A percentile compares a stretch with the other conserved stretches of the same genome.
These are phyloP conservation scores for Kodamaea kaohsiungensis DNA, from an alignment of 805 yeast genomes.

Conservation along the genomic window DNA sequence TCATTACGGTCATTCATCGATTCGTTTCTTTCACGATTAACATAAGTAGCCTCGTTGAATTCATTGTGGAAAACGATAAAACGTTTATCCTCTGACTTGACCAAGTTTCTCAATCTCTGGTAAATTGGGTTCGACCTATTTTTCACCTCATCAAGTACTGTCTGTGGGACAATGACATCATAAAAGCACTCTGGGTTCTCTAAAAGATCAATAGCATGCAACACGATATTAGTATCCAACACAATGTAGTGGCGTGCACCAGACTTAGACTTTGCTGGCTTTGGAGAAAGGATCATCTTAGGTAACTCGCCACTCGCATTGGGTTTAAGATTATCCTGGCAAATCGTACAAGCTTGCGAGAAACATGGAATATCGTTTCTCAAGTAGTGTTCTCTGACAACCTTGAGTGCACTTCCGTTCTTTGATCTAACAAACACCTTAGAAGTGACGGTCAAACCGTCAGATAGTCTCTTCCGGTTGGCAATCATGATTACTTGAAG, in stretches of 20 bases:
- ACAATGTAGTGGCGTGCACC: constrained; percentile 79
- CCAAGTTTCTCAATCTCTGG: constrained; percentile 74
- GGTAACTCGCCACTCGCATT: constrained; percentile 71
- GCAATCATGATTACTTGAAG: constrained; percentile 16
- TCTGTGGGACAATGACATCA: constrained; percentile 94
- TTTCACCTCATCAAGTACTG: constrained; percentile 90
- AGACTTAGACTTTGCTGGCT: constrained; percentile 50
- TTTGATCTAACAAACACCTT: constrained; percentile 91
- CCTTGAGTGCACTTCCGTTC: constrained; percentile 85
- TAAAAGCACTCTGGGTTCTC: constrained; percentile 76
- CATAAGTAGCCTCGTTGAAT: constrained; percentile 70
- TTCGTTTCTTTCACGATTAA: constrained; percentile 64
- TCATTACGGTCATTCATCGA: constrained; percentile 88
- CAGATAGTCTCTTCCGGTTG: constrained; percentile 37
- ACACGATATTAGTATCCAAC: constrained; percentile 83
- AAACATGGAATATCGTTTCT: constrained; percentile 92
- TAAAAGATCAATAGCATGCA: constrained; percentile 85
- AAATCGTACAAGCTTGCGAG: constrained; percentile 65
- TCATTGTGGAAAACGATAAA: constrained; percentile 93
- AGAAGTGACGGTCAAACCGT: constrained; percentile 64
- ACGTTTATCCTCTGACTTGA: constrained; percentile 75
- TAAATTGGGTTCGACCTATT: constrained; percentile 87
- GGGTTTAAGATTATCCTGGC: constrained; percentile 56
- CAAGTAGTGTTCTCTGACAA: constrained; percentile 91
- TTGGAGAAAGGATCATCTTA: constrained; percentile 61